Percentiles rank a stretch among this genome's conserved stretches.
Evolutionary conservation across 2,329 filamentous ascomycete species (phyloP).

Genomic region (Trichothecium roseum): DNA sequence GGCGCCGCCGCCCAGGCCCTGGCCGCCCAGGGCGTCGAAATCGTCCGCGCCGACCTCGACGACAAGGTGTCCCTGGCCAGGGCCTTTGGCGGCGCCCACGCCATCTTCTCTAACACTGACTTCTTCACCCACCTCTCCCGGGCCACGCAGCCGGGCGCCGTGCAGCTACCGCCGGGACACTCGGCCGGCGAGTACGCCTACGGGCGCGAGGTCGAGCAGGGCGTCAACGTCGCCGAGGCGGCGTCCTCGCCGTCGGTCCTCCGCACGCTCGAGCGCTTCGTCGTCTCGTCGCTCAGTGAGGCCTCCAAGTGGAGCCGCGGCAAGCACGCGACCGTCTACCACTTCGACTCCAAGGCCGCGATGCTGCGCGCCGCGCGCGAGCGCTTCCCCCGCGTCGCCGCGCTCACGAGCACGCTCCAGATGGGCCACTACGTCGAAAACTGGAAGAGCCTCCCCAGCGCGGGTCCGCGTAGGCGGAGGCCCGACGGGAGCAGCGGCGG

Average conservation of each 20-base stretch:
- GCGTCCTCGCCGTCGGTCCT: conserved; percentile 6
- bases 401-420: conserved; percentile 7
- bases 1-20: conserved; percentile 20
- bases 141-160: conserved; percentile 1
- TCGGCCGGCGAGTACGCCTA: conserved; percentile 8
- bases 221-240: conserved; percentile 10
- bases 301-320: conserved; percentile 30
- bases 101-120: conserved; percentile 27
- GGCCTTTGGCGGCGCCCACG: conserved; percentile 23
- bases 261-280: conserved; percentile 23
- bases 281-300: conserved; percentile 36
- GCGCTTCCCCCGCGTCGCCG: conserved; percentile 5
- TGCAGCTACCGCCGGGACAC: conserved; percentile 2
- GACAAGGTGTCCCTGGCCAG: conserved; percentile 16
- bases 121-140: conserved; percentile 6
- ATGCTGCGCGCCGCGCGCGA: conserved; percentile 10
- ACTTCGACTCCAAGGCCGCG: conserved; percentile 39
- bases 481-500: conserved; percentile 5
- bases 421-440: conserved; percentile 8
- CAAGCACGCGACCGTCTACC: conserved; percentile 30
- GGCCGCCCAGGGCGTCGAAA: conserved; percentile 20
- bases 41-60: conserved; percentile 22
- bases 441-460: conserved; percentile 6
- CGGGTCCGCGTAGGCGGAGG: conserved; percentile 6
- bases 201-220: conserved; percentile 8